Base-by-base conservation (phyloP, 2,329 filamentous ascomycete species). In the Aspergillus oerlinghausenensis region DNA sequence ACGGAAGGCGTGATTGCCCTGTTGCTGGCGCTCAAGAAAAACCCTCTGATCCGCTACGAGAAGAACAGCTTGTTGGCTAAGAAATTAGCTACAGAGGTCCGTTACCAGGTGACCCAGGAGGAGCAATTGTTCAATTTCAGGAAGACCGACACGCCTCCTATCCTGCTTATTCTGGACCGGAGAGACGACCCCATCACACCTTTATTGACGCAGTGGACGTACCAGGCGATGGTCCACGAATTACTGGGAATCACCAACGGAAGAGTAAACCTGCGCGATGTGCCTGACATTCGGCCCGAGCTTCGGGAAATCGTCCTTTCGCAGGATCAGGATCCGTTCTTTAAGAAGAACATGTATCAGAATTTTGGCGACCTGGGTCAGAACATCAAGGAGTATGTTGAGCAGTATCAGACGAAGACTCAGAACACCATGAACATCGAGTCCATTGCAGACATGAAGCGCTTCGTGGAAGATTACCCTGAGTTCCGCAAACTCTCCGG, bases 181-280 rank as follows among this genome's bases (percentile, higher is more conserved):
- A 85, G 94, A 72, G 92, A 97, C 70, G 94, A 99, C 67, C 93
- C 94, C 0, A 89, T 97, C 51, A 99, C 94, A 3, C 94, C 94
- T 0, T 79, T 99, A 10, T 82, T 99, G 50, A 96, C 92, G 2
- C 94, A 99, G 72, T 99, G 94, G 94, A 99, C 94, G 26, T 99
- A 99, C 69, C 94, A 99, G 75, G 94, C 94, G n/a, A 99, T 99
- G 92, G 94, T 99, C 0, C 94, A 99, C 71, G 94, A 99, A 69
- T 78, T 97, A 1, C 80, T 99, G 11, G 94, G 94, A 4, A 96
- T 99, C 63, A 85, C 89, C 57, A 97, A 97, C 71, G 94, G 94
- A n/a, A 84, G 93, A 51, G 94, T 99, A 0, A 89, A 96, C 69
- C 80, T 99, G 35, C 88, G 88, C 60, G 84, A 90, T 55, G 87